Conservation (phyloP, 768 basidiomycete species). For the Punctularia strigosozonata region DNA sequence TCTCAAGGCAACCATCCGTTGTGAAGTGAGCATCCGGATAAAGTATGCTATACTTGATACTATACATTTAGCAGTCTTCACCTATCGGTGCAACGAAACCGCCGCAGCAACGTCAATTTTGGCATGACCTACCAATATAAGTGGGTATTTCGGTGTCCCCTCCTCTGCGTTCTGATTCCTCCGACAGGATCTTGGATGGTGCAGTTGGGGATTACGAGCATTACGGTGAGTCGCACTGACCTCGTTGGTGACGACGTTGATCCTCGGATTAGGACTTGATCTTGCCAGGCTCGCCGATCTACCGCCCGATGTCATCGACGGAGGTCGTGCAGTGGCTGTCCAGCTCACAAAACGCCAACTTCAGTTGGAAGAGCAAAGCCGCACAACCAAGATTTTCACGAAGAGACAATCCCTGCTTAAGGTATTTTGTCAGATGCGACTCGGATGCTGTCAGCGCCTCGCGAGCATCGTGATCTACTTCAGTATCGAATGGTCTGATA, state of each 20-base stretch:
- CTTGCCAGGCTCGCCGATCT: constrained; percentile 83
- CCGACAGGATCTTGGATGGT: constrained; percentile 56
- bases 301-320: constrained; percentile 54
- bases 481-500: neutral
- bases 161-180: neutral
- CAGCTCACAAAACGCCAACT: constrained; percentile 46
- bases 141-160: constrained; percentile 20
- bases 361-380: constrained; percentile 47
- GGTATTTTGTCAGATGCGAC: constrained; percentile 27
- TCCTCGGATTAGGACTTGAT: constrained; percentile 55
- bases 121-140: constrained; percentile 74
- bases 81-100: constrained; percentile 63
- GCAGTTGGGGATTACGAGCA: constrained; percentile 48
- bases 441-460: neutral
- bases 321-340: constrained; percentile 50
- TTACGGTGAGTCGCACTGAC: constrained; percentile 41
- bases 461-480: too few species aligned
- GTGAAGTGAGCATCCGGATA: constrained; percentile 45
- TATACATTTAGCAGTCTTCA: constrained; percentile 45
- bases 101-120: constrained; percentile 40
- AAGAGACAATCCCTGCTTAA: constrained; percentile 57
- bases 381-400: constrained; percentile 42
- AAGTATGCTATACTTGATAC: neutral
- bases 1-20: constrained; percentile 68
- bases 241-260: neutral